Base-by-base conservation (phyloP, 305 asterid species). In the Fraxinus albicans region DNA sequence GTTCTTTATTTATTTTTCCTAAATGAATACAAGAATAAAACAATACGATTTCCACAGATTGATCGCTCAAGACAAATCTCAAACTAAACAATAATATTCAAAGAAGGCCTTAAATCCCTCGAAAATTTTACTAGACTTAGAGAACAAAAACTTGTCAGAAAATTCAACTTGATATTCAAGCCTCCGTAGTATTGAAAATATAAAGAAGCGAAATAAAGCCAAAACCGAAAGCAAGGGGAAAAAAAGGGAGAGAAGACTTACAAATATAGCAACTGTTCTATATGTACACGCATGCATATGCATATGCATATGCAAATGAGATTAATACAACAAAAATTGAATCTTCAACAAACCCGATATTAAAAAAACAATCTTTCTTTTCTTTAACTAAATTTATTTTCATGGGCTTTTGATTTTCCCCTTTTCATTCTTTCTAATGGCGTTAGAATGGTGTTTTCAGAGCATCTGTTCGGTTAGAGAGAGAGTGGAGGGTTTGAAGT, bases 241-340 rank as follows among this genome's bases (percentile, higher is more conserved):
- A 65, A 63, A 65, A 65, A 25, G 17, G 73, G 4, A 65, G 34
- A 65, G 35, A 8, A 65, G 86, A 87, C 89, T 86, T 88, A 83
- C 87, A 79, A 87, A 69, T 80, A 86, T 85, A 83, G 83, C 86
- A 83, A 88, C 90, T 86, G 91, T 90, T 88, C 81, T 84, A 83
- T 86, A 86, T 72, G 73, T 85, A 81, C 72, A 58, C 53, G 33
- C 73, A 63, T 63, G 35, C 73, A 25, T 60, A 60, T 21, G 70
- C 12, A 21, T 34, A 63, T 63, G 35, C 73, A 25, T 60, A 60
- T 21, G 70, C 12, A 21, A 25, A 65, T 65, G 34, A 25, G 34
- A 65, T 65, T 65, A 25, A 60, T 21, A 60, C 8, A 60, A 65
- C 4, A 2, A 23, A 58, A 58, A n/a, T 55, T 19, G 12, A 65